Evolutionary conservation across 2,329 filamentous ascomycete species (phyloP), one percentile per base, ranked within the genome.

Genomic region (Fusarium illudens): DNA sequence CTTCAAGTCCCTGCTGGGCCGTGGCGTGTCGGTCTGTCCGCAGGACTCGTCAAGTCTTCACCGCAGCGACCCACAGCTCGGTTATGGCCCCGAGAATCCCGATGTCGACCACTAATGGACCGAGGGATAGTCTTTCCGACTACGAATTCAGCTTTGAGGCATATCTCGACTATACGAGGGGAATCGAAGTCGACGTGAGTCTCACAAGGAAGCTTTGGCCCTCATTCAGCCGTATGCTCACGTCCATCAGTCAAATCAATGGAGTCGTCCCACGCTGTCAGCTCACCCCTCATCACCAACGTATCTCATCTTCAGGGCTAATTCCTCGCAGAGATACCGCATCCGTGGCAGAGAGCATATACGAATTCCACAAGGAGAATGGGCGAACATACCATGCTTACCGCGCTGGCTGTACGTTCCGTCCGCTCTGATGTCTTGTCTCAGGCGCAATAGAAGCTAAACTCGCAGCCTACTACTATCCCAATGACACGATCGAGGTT

Each of bases 141-240:
- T 58, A 61, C 27, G 36, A 57, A n/a, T 61, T 61, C 22, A 61
- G 58, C 25, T 61, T 61, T 13, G 58, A 61, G 44, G 30, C 52
- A 9, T 61, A 61, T 22, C 53, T 61, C 4, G 58, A 61, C 33
- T 58, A 61, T 15, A 34, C 34, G 9, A 42, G 44, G 17, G 32
- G 53, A 11, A 61, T 61, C 15, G 58, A 61, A 39, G 22, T 61
- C 22, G 58, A 61, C 44, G 58, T 61, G 44, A 61, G 58, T 58
- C 46, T 51, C 25, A 20, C 22, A 8, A 6, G 20, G 11, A 29
- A 30, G 19, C 19, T 12, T 20, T 17, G 13, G 25, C 27, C 34
- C 32, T 36, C 7, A 15, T 44, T 39, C n/a, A 6, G 20, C 29
- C 30, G 9, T 13, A 15, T 61, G 29, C 58, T 61, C 15, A 61